Evolutionary conservation across 352 stramenopile species (phyloP).

Genomic region (Aphanomyces stellatus): DNA sequence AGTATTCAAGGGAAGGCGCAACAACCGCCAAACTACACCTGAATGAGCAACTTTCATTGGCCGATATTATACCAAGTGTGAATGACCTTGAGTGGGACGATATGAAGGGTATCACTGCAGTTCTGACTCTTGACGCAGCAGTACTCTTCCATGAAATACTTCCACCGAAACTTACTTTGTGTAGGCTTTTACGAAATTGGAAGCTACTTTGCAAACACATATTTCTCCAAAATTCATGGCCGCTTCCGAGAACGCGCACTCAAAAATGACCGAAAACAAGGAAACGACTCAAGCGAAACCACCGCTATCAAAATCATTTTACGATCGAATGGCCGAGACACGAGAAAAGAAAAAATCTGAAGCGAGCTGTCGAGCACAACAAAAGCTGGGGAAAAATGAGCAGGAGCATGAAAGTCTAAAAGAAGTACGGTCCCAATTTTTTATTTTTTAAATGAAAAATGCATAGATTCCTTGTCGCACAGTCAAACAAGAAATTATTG

Average conservation of each 20-base stretch:
- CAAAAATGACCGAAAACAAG: no score
- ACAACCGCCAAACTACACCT: not conserved
- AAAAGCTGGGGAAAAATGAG: not conserved
- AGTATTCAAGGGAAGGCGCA: not conserved
- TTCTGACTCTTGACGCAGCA: not conserved
- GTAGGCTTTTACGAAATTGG: no score
- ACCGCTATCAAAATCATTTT: conserved; percentile 1
- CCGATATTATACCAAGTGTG: conserved; percentile 11
- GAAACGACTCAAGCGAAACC: not conserved
- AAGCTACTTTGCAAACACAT: no score
- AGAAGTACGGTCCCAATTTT: not conserved
- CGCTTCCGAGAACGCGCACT: no score
- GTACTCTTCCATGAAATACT: no score
- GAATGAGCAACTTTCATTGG: not conserved
- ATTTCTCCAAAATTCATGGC: no score
- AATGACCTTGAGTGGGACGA: conserved; percentile 4
- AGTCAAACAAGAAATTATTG: not conserved
- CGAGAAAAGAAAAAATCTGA: not conserved
- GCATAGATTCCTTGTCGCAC: no score
- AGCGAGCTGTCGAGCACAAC: not conserved
- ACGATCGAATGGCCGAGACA: not conserved
- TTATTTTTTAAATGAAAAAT: not conserved
- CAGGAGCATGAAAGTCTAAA: not conserved
- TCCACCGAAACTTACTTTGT: no score
- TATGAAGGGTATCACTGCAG: not conserved